Evolutionary conservation across 768 basidiomycete genomes (phyloP), one percentile per base, ranked within the genome.

Genomic region (Termitomyces sp.): DNA sequence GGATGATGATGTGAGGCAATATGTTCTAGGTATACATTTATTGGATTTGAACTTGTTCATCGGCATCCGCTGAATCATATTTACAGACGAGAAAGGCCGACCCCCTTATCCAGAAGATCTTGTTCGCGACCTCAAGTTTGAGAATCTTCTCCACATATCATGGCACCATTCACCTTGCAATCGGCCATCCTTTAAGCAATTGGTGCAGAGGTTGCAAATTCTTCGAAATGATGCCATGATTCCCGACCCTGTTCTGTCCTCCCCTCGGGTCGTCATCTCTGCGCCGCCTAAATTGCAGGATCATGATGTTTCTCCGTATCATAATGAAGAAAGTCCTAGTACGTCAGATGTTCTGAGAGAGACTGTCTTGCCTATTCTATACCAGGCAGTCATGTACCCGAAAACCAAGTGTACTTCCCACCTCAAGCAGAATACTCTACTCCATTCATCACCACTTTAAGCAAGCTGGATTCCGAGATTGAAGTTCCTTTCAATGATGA

Each of bases 1-100:
- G 51, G 83, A 86, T 52, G 73, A 75, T 11, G 70, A 72, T 1
- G 79, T 87, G 28, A 74, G 71, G 40, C 71, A 73, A 55, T 71
- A 79, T 42, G 82, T 87, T 31, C 58, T 81, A 14, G 71, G 83
- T 84, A 52, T 50, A 73, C 66, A 17, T 30, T n/a, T 8, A 30
- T 21, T 7, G 15, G 3, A 21, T 35, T 3, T 6, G 14, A 35
- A 35, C 3, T 21, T 15, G 23, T 17, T 11, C 19, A 21, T n/a
- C 46, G 19, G 14, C 35, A 38, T 17, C 15, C 12, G 30, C 52
- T 30, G 21, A 52, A 8, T 26, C 7, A 9, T 10, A 38, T 38
- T 11, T 12, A 7, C 23, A 61, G 60, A 55, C 17, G 56, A 58
- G 26, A n/a, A 55, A 23, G 56, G 56, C 14, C 56, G 60, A 31